These are phyloP conservation scores for Erucastrum elatum DNA, from an alignment of 345 rosid species.

Conservation along the genomic window DNA sequence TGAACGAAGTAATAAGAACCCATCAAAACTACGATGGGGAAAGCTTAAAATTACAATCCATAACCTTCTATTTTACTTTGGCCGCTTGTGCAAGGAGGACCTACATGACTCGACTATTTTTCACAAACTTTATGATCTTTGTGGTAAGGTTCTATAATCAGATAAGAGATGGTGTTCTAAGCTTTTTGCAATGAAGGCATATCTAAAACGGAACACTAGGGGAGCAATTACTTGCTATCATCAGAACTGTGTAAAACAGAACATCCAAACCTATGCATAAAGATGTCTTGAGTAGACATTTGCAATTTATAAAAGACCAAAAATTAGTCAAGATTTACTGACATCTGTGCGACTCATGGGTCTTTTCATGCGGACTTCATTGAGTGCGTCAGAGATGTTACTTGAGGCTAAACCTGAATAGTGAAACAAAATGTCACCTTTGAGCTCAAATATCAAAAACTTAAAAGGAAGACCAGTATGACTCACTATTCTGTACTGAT, in stretches of 20 bases:
- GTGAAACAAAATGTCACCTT: constrained; percentile 1
- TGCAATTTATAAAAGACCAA: background rate
- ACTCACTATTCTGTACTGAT: constrained; percentile 43
- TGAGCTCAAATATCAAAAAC: constrained; percentile 17
- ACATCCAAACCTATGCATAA: background rate
- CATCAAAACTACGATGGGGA: background rate
- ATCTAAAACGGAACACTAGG: background rate
- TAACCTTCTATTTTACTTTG: background rate
- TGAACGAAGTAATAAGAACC: constrained; percentile 31
- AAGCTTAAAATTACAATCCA: background rate
- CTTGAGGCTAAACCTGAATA: constrained; percentile 51
- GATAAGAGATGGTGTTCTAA: background rate
- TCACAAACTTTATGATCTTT: constrained; percentile 4
- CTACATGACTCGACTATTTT: background rate
- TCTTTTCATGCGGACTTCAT: constrained; percentile 73
- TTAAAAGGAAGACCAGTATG: constrained; percentile 7
- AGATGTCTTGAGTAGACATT: background rate
- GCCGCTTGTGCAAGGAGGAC: too few species aligned
- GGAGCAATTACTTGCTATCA: background rate
- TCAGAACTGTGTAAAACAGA: background rate
- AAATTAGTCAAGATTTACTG: constrained; percentile 33
- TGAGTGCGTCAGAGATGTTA: constrained; percentile 54
- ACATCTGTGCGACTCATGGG: constrained; percentile 93
- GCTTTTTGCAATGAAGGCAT: background rate
- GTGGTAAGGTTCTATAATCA: background rate